Conservation (phyloP, 805 yeast genomes). For the Dipodascopsis uninucleata region DNA sequence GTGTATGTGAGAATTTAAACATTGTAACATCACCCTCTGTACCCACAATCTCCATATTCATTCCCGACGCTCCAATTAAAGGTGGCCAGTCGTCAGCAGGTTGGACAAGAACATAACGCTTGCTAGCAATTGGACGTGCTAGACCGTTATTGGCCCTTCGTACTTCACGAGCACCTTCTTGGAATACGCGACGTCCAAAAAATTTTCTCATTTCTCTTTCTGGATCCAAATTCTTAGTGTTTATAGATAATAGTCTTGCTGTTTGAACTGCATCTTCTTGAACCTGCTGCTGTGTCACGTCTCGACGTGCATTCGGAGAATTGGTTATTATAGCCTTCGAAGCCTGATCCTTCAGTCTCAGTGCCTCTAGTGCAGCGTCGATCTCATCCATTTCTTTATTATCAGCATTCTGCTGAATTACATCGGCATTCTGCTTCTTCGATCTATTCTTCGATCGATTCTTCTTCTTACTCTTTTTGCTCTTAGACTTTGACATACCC, state of each 20-base stretch:
- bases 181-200: constrained; percentile 26
- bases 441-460: constrained; percentile 15
- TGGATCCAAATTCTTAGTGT: constrained; percentile 25
- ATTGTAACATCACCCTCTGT: constrained; percentile 38
- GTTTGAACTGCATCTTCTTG: constrained; percentile 3
- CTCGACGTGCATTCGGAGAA: background rate
- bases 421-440: constrained; percentile 15
- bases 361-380: constrained; percentile 22
- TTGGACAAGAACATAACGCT: constrained; percentile 21
- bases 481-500: background rate
- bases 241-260: constrained; percentile 19
- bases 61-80: constrained; percentile 12
- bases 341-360: constrained; percentile 12
- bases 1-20: constrained; percentile 47
- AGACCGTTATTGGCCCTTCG: constrained; percentile 9
- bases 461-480: background rate
- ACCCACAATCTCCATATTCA: constrained; percentile 25
- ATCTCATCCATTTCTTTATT: constrained; percentile 17
- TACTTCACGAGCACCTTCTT: constrained; percentile 16
- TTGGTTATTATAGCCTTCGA: background rate
- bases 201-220: constrained; percentile 26
- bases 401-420: background rate
- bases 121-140: constrained; percentile 13
- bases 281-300: background rate
- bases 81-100: constrained; percentile 30